Evolutionary conservation across 805 yeast genomes (phyloP), one percentile per base, ranked within the genome.

Genomic region (Saccharomycopsis schoenii): DNA sequence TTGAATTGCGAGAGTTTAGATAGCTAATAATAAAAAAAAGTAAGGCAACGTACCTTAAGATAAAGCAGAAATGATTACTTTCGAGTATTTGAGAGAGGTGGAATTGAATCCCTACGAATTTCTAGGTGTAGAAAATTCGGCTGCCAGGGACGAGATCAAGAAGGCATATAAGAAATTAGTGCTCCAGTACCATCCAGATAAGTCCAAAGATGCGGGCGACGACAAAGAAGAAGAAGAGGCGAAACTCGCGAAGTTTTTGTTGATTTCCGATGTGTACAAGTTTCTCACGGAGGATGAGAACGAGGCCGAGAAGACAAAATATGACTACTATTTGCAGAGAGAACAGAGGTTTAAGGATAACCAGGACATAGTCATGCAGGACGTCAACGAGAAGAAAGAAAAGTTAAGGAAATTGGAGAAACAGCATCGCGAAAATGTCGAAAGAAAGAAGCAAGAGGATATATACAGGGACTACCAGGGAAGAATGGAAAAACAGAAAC

Each of bases 211-310:
- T 47, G 81, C 82, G 21, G 80, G 76, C 63, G 71, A 80, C 10
- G n/a, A 24, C 10, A 81, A 82, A 21, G 80, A 76, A 64, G 71
- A 80, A 17, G 80, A 80, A 6, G 77, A 73, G 36, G 74, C 80
- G 43, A 81, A 83, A 3, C 24, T 21, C 1, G 78, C 77, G 61
- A 74, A 72, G 63, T 88, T 86, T 72, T 84, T 84, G 71, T 81
- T 79, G 59, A 76, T 86, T 50, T 81, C 85, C 1, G 77, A 78
- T 56, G 92, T 93, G 0, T 88, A 88, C 69, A 86, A 86, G 64
- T 74, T 82, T 5, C 73, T 88, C 11, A 59, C 50, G 10, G 39
- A 40, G 8, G 52, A 37, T 12, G 83, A 82, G 2, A 47, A 24
- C 15, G 29, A 12, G 1, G 76, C 76, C 10, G 75, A 86, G 61